Evolutionary conservation across 2,329 filamentous ascomycete genomes (phyloP).

Genomic region (Penicillium sp.): DNA sequence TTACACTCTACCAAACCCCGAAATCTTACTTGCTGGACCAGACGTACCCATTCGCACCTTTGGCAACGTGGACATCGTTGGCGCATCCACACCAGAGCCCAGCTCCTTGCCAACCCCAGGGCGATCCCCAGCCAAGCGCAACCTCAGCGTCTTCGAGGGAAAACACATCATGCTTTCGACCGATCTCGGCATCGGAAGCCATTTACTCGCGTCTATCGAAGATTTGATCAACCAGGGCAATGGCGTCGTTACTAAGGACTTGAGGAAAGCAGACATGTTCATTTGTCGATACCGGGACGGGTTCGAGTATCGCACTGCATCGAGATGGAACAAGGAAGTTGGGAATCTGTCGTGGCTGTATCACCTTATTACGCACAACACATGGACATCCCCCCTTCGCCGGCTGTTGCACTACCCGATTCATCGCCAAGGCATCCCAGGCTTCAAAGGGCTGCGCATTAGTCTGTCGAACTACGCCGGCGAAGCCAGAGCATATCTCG

Average conservation of each 20-base stretch:
- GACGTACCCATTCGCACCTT: conserved; percentile 57
- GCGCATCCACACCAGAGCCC: conserved; percentile 59
- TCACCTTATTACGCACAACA: conserved; percentile 80
- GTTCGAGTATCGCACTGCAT: conserved; percentile 69
- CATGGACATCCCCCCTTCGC: conserved; percentile 80
- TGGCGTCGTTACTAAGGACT: conserved; percentile 61
- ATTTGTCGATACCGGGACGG: conserved; percentile 86
- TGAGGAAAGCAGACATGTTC: conserved; percentile 73
- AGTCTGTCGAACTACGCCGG: conserved; percentile 96
- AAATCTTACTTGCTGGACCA: conserved; percentile 63
- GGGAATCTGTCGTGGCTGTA: conserved; percentile 94
- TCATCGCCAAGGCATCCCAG: conserved; percentile 70
- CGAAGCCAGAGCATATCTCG: conserved; percentile 86
- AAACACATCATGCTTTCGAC: conserved; percentile 72
- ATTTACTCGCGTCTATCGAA: conserved; percentile 63
- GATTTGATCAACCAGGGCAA: conserved; percentile 69
- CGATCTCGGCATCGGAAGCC: conserved; percentile 68
- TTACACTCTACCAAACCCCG: conserved; percentile 80
- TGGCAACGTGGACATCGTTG: conserved; percentile 59
- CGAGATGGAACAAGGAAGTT: conserved; percentile 73
- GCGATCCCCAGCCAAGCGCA: conserved; percentile 37
- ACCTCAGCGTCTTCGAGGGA: conserved; percentile 70
- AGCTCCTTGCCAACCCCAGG: conserved; percentile 32
- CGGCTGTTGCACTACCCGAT: conserved; percentile 88
- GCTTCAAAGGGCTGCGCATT: conserved; percentile 72